phyloP scores from a whole-genome alignment of 2,329 filamentous ascomycete species.

The Davidsoniella eucalypti region DNA sequence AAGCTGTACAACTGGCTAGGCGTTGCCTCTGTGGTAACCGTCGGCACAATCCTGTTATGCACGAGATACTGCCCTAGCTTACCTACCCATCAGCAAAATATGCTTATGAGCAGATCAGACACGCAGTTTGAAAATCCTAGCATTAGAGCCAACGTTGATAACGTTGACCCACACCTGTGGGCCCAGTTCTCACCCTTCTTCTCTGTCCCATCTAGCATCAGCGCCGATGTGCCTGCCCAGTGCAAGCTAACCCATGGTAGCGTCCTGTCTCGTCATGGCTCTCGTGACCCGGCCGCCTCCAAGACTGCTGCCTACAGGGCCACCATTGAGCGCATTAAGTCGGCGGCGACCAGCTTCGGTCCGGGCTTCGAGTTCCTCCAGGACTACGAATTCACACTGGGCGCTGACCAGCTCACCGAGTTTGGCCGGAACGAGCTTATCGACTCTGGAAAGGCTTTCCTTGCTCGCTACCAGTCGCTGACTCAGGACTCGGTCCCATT shows the following conservation, averaged over 20 bases:
- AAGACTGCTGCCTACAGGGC: slow-evolving; percentile 49
- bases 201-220: slow-evolving; percentile 50
- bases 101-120: not conserved
- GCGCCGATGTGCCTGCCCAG: slow-evolving; percentile 40
- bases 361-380: slow-evolving; percentile 52
- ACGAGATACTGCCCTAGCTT: slow-evolving; percentile 3
- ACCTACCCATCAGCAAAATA: not conserved
- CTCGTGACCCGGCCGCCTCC: slow-evolving; percentile 56
- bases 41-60: slow-evolving; percentile 5
- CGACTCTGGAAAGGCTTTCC: slow-evolving; percentile 63
- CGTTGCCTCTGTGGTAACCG: slow-evolving; percentile 1
- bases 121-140: slow-evolving; percentile 27
- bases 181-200: slow-evolving; percentile 87
- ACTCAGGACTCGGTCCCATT: slow-evolving; percentile 45
- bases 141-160: slow-evolving; percentile 1
- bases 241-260: slow-evolving; percentile 69
- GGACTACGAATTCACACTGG: slow-evolving; percentile 54
- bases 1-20: slow-evolving; percentile 2
- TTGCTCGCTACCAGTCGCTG: slow-evolving; percentile 51
- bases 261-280: slow-evolving; percentile 69
- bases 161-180: slow-evolving; percentile 31
- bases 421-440: slow-evolving; percentile 55
- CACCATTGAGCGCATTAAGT: slow-evolving; percentile 50
- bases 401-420: slow-evolving; percentile 48
- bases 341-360: slow-evolving; percentile 36